Evolutionary conservation across 805 yeast species (phyloP).

Genomic region (Spathaspora passalidarum): DNA sequence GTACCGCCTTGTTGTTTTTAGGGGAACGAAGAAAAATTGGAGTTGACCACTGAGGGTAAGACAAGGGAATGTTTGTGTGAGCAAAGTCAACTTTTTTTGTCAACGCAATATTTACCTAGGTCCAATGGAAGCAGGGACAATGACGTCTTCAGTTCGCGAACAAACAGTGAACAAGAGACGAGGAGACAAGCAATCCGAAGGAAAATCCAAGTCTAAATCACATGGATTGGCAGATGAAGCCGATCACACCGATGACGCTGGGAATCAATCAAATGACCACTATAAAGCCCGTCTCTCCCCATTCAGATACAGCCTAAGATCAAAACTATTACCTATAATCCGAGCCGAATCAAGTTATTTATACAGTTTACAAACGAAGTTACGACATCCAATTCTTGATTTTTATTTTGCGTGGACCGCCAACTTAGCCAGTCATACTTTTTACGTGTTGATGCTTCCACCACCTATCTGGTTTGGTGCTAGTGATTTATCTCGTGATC

Average conservation of each 20-base stretch:
- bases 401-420: constrained; percentile 84
- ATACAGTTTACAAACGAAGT: constrained; percentile 49
- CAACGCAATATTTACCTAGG: too few species aligned
- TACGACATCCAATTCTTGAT: constrained; percentile 56
- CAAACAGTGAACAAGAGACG: too few species aligned
- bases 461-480: constrained; percentile 80
- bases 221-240: background rate
- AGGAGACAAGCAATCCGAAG: background rate
- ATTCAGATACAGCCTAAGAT: constrained; percentile 52
- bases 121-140: too few species aligned
- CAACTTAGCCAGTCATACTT: constrained; percentile 87
- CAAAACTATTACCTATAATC: constrained; percentile 51
- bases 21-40: too few species aligned
- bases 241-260: constrained; percentile 55
- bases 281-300: constrained; percentile 60
- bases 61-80: too few species aligned
- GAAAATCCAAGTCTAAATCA: background rate
- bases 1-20: too few species aligned
- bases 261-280: constrained; percentile 64
- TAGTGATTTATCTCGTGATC: constrained; percentile 54
- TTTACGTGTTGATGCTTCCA: constrained; percentile 87
- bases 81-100: too few species aligned
- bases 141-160: too few species aligned
- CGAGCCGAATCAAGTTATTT: constrained; percentile 63
- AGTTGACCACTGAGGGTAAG: too few species aligned